phyloP scores from a whole-genome alignment of 1,139 yeast species.

The Geotrichum fermentans region DNA sequence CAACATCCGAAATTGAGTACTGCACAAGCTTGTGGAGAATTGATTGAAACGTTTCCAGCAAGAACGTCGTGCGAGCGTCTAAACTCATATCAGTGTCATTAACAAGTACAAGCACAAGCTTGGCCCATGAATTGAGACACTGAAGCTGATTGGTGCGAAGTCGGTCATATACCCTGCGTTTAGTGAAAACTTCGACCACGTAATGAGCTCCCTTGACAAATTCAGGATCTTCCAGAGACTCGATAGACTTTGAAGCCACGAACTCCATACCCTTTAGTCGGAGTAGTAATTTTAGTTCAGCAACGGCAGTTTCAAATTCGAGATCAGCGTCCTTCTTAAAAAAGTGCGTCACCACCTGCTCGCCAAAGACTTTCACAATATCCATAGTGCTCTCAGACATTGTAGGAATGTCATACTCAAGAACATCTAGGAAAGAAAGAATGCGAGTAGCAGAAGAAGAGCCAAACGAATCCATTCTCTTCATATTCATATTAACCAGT shows the following conservation, averaged over 20 bases:
- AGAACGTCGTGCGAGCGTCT: slow-evolving; percentile 51
- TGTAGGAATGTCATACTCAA: slow-evolving; percentile 48
- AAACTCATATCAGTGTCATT: slow-evolving; percentile 50
- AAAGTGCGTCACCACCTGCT: slow-evolving; percentile 14
- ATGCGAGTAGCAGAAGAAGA: slow-evolving; percentile 52
- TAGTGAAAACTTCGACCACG: slow-evolving; percentile 23
- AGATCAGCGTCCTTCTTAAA: slow-evolving; percentile 8
- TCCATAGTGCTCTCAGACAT: slow-evolving; percentile 1
- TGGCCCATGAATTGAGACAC: slow-evolving; percentile 77
- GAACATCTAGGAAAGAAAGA: slow-evolving; percentile 62
- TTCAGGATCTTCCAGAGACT: slow-evolving; percentile 24
- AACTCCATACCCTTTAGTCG: slow-evolving; percentile 31
- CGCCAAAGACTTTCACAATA: slow-evolving; percentile 15
- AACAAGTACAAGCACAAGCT: slow-evolving; percentile 66
- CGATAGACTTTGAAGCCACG: slow-evolving; percentile 23
- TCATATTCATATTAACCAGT: slow-evolving; percentile 42
- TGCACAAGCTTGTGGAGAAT: slow-evolving; percentile 72
- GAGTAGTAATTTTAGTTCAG: slow-evolving; percentile 26
- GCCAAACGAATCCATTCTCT: slow-evolving; percentile 27
- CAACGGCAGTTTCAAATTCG: slow-evolving; percentile 22
- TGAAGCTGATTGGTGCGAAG: slow-evolving; percentile 48
- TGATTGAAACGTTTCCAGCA: slow-evolving; percentile 69
- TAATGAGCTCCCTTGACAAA: slow-evolving; percentile 22
- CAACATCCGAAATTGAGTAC: slow-evolving; percentile 61
- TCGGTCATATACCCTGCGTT: slow-evolving; percentile 21